Conservation (phyloP, 2,329 filamentous ascomycete species). For the Lachnellula cervina region DNA sequence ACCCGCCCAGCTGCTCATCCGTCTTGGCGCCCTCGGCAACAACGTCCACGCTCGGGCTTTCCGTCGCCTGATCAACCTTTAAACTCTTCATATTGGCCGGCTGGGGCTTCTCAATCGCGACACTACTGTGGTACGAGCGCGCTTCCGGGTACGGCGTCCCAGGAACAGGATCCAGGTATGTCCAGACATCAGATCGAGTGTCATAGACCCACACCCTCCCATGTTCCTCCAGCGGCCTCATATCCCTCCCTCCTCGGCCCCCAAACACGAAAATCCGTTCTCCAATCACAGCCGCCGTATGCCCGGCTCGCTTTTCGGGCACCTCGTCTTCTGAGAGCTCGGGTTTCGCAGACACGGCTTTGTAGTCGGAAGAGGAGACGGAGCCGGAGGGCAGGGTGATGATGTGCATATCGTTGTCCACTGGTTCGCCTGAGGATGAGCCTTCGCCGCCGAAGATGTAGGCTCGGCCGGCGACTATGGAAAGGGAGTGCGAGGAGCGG, state of each 20-base stretch:
- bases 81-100: slow-evolving; percentile 23
- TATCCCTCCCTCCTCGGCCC: slow-evolving; percentile 64
- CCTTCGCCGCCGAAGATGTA: slow-evolving; percentile 77
- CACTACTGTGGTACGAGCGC: slow-evolving; percentile 66
- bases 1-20: slow-evolving; percentile 59
- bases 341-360: slow-evolving; percentile 46
- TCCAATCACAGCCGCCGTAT: slow-evolving; percentile 64
- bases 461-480: slow-evolving; percentile 52
- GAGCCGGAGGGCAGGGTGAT: slow-evolving; percentile 55
- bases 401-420: slow-evolving; percentile 68
- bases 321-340: slow-evolving; percentile 41
- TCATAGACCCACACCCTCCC: slow-evolving; percentile 76
- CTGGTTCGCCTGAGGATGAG: slow-evolving; percentile 53
- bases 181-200: slow-evolving; percentile 60
- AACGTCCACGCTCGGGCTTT: slow-evolving; percentile 53
- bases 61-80: slow-evolving; percentile 30
- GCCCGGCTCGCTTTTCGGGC: slow-evolving; percentile 66
- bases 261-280: slow-evolving; percentile 76
- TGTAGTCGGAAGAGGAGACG: slow-evolving; percentile 53
- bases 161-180: slow-evolving; percentile 52
- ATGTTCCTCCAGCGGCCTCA: slow-evolving; percentile 67
- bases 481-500: slow-evolving; percentile 69
- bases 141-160: slow-evolving; percentile 51
- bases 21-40: slow-evolving; percentile 51
- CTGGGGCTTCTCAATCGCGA: slow-evolving; percentile 50